These are phyloP conservation scores for Lignosus rhinocerotis DNA, from an alignment of 1,284 basidiomycete genomes.

Conservation along the genomic window DNA sequence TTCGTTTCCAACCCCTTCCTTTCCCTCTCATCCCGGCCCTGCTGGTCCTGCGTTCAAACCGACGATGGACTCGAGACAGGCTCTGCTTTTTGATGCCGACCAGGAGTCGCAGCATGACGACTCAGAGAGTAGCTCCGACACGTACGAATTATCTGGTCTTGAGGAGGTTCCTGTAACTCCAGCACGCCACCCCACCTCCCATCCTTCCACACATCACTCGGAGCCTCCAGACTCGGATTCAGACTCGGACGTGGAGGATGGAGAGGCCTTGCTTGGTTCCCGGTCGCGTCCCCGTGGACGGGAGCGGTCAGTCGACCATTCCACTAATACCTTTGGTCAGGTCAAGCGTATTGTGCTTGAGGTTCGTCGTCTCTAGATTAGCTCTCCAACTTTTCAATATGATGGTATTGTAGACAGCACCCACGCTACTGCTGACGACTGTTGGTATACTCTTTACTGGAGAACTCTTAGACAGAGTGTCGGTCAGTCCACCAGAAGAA, in stretches of 20 bases:
- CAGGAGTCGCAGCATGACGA: constrained; percentile 10
- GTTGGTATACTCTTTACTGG: constrained; percentile 84
- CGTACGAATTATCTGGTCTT: constrained; percentile 41
- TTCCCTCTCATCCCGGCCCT: neutral
- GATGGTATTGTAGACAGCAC: constrained; percentile 58
- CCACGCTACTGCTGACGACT: constrained; percentile 72
- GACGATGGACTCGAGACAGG: constrained; percentile 14
- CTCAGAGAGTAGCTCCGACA: constrained; percentile 27
- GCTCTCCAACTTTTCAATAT: neutral
- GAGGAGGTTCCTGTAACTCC: constrained; percentile 34
- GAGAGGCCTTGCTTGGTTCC: constrained; percentile 38
- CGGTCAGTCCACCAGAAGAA: constrained; percentile 49
- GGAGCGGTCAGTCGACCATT: constrained; percentile 23
- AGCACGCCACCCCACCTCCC: constrained; percentile 23
- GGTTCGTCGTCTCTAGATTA: constrained; percentile 37
- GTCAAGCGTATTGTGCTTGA: constrained; percentile 63
- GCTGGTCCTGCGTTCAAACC: neutral
- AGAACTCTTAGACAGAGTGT: constrained; percentile 83
- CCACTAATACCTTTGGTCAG: constrained; percentile 45
- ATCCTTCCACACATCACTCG: constrained; percentile 21
- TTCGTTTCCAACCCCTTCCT: neutral
- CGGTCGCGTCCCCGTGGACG: constrained; percentile 28
- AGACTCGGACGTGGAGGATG: constrained; percentile 34
- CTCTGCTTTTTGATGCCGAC: constrained; percentile 20
- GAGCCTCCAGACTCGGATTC: constrained; percentile 21